phyloP scores from a whole-genome alignment of 2,329 filamentous ascomycete genomes.

The Biscogniauxia marginata region DNA sequence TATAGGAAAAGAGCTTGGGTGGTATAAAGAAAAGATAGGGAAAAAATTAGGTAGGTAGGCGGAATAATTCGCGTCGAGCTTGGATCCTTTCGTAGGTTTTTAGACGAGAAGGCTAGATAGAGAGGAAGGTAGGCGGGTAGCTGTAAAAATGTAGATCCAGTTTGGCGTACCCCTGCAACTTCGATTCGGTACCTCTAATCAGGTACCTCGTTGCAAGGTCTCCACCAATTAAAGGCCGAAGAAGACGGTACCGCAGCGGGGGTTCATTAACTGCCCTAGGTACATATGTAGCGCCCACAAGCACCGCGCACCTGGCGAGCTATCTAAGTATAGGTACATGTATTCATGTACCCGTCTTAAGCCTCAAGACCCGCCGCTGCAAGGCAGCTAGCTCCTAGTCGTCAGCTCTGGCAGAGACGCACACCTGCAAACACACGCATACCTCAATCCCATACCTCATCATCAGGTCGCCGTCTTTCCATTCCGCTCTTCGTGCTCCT shows the following conservation, averaged over 20 bases:
- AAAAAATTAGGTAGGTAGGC: neutral
- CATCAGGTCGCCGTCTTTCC: neutral
- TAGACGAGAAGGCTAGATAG: constrained; percentile 7
- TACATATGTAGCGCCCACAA: neutral
- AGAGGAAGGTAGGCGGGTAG: constrained; percentile 2
- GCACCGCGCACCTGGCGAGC: neutral
- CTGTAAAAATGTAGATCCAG: constrained; percentile 6
- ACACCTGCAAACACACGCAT: constrained; percentile 5
- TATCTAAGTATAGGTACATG: neutral
- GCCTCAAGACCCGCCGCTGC: neutral
- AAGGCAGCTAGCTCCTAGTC: constrained; percentile 31
- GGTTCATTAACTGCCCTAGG: neutral
- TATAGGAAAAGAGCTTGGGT: neutral
- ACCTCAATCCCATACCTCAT: neutral
- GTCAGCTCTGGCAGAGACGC: constrained; percentile 21
- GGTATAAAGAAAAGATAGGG: constrained; percentile 1
- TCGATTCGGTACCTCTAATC: neutral
- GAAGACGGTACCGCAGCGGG: neutral
- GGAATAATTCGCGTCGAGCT: neutral
- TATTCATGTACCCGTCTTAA: neutral
- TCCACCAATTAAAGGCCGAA: neutral
- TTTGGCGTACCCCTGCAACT: neutral
- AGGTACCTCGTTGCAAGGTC: neutral
- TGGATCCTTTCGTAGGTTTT: neutral
- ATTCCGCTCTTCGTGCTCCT: neutral